phyloP scores from a whole-genome alignment of 371 early-diverging fungal species.

The Sporodiniella umbellata region DNA sequence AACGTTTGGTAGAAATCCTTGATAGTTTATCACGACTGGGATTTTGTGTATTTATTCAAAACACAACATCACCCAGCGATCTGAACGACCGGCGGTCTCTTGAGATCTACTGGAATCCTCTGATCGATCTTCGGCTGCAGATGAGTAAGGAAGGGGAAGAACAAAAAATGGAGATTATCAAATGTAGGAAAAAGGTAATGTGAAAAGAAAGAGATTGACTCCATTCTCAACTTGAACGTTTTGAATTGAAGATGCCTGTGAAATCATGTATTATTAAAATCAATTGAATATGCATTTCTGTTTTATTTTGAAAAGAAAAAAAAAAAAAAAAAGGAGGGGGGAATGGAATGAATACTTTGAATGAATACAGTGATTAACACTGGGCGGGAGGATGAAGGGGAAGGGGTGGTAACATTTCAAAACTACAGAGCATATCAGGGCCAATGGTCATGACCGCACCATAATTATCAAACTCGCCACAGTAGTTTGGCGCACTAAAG shows the following conservation, averaged over 20 bases:
- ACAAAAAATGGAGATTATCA: neutral
- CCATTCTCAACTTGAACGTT: too few species aligned
- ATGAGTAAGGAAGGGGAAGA: neutral
- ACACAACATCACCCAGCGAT: neutral
- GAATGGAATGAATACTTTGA: too few species aligned
- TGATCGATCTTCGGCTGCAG: neutral
- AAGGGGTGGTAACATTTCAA: constrained; percentile 59
- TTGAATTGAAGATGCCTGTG: neutral
- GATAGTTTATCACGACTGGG: neutral
- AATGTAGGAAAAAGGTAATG: neutral
- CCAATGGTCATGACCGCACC: constrained; percentile 94
- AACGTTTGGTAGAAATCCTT: neutral
- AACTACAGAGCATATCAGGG: constrained; percentile 85
- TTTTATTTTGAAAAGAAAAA: too few species aligned
- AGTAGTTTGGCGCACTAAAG: constrained; percentile 98
- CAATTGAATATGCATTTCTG: too few species aligned
- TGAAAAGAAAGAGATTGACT: neutral
- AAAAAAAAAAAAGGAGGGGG: too few species aligned
- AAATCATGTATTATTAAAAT: neutral
- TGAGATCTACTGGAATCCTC: neutral
- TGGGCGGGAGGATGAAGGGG: constrained; percentile 19
- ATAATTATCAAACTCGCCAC: constrained; percentile 96
- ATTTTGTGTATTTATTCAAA: neutral
- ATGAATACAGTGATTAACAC: too few species aligned
- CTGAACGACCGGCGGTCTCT: too few species aligned